Base-by-base conservation (phyloP, 768 basidiomycete genomes). In the Termitomyces sp. region DNA sequence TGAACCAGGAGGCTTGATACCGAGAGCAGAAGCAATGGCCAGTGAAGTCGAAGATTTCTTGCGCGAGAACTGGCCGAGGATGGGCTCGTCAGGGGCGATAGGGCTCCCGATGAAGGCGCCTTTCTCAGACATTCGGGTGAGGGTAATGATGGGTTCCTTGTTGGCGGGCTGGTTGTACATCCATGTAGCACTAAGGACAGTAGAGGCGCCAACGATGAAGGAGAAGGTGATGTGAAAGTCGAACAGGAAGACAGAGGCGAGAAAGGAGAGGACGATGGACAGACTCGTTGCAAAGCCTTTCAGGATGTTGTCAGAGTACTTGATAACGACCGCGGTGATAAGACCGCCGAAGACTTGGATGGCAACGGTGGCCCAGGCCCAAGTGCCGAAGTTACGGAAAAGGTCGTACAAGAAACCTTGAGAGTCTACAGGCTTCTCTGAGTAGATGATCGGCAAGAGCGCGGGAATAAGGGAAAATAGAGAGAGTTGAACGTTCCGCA, bases 261-360 rank as follows among this genome's bases (percentile, higher is more conserved):
- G 84, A 85, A 96, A 99, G 56, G 94, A 96, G 45, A 98, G 77
- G 60, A 98, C 87, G 76, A 98, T 99, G 63, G 91, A 91, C 47
- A 98, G 82, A 64, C 87, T 90, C 2, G 96, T 99, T 5, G 96
- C 96, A 69, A 99, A 99, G n/a, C 96, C 96, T 60, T 97, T 96
- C 70, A 93, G 79, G 67, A 92, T 93, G 72, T 97, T 98, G 74
- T 95, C 94, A 60, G 92, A 91, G 72, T 98, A 96, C 74, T 96
- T 94, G 83, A 98, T 98, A 60, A 98, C 97, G 31, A 98, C 72
- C 2, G 97, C 96, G 10, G 96, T 98, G 61, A 99, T 74, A 51
- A 98, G 81, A 0, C 97, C 96, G 36, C 97, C 97, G 61, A 96
- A 83, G 38, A 97, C 96, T 74, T 98, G 95, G 42, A 88, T 88